phyloP scores from a whole-genome alignment of 495 filamentous ascomycete genomes.

The Hypoxylon lienhwacheense region DNA sequence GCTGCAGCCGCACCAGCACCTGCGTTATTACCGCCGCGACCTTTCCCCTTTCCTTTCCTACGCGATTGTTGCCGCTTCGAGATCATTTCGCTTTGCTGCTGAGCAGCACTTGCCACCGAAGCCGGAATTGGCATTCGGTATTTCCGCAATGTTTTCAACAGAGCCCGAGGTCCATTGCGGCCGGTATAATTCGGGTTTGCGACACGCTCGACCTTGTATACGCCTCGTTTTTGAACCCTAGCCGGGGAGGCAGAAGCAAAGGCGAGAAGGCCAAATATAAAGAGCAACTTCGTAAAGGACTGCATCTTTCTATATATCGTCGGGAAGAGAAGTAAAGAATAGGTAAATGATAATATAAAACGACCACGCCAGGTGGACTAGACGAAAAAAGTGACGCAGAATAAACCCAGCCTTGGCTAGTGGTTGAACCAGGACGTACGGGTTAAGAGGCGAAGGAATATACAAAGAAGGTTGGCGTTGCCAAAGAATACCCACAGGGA shows the following conservation, averaged over 20 bases:
- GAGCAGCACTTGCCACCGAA: constrained; percentile 44
- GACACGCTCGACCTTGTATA: constrained; percentile 63
- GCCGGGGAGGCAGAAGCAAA: constrained; percentile 46
- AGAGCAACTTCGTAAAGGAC: constrained; percentile 39
- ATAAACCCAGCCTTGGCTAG: constrained; percentile 12
- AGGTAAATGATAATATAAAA: constrained; percentile 14
- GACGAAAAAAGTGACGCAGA: constrained; percentile 12
- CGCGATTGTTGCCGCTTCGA: constrained; percentile 28
- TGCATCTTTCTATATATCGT: constrained; percentile 36
- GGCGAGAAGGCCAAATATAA: constrained; percentile 46
- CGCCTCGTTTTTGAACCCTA: constrained; percentile 46
- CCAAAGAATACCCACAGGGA: constrained; percentile 13
- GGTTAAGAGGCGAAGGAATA: constrained; percentile 16
- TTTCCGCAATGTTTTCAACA: constrained; percentile 66
- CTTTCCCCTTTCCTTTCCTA: constrained; percentile 25
- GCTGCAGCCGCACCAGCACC: constrained; percentile 23
- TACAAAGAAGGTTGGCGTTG: constrained; percentile 23
- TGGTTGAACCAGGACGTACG: constrained; percentile 6
- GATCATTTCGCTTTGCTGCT: constrained; percentile 38
- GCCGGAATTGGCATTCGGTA: constrained; percentile 57
- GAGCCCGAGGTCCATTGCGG: constrained; percentile 56
- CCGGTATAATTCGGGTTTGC: constrained; percentile 55
- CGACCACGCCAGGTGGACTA: constrained; percentile 34
- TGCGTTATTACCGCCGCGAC: constrained; percentile 8
- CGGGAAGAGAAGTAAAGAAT: constrained; percentile 4